phyloP scores from a whole-genome alignment of 2,329 filamentous ascomycete genomes.

The Ophiocordyceps camponoti-saundersi region DNA sequence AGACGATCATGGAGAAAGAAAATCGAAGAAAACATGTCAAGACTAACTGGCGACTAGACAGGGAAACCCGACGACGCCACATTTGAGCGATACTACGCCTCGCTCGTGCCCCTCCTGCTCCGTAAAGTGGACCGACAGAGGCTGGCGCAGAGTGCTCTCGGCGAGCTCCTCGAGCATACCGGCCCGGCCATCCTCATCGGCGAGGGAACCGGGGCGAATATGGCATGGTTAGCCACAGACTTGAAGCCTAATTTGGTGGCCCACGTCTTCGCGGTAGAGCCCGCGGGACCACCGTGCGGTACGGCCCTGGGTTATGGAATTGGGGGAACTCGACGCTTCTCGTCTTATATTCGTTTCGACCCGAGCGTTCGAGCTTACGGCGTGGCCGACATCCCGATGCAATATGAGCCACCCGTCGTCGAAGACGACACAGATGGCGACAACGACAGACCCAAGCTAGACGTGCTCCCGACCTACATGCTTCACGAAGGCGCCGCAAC shows the following conservation, averaged over 20 bases:
- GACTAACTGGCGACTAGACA: conserved; percentile 9
- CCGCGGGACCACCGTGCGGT: conserved; percentile 32
- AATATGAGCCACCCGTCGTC: conserved; percentile 19
- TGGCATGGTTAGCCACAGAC: conserved; percentile 31
- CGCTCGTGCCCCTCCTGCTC: conserved; percentile 19
- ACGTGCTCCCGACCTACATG: background rate
- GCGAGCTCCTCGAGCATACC: conserved; percentile 23
- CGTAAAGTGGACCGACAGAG: conserved; percentile 13
- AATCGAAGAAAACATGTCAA: background rate
- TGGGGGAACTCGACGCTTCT: conserved; percentile 4
- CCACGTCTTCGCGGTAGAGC: conserved; percentile 33
- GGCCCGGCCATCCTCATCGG: conserved; percentile 26
- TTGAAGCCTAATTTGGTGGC: conserved; percentile 26
- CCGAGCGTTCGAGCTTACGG: conserved; percentile 18
- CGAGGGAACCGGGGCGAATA: conserved; percentile 29
- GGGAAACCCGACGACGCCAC: conserved; percentile 22
- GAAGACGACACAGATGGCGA: too few species aligned
- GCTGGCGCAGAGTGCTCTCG: conserved; percentile 17
- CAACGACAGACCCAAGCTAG: background rate
- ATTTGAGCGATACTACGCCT: conserved; percentile 31
- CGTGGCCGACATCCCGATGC: conserved; percentile 22
- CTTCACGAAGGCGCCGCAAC: background rate
- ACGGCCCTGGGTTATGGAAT: conserved; percentile 1
- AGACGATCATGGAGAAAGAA: too few species aligned
- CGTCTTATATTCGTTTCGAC: conserved; percentile 9